phyloP scores from a whole-genome alignment of 441 rosid species.

The Viola pubescens region DNA sequence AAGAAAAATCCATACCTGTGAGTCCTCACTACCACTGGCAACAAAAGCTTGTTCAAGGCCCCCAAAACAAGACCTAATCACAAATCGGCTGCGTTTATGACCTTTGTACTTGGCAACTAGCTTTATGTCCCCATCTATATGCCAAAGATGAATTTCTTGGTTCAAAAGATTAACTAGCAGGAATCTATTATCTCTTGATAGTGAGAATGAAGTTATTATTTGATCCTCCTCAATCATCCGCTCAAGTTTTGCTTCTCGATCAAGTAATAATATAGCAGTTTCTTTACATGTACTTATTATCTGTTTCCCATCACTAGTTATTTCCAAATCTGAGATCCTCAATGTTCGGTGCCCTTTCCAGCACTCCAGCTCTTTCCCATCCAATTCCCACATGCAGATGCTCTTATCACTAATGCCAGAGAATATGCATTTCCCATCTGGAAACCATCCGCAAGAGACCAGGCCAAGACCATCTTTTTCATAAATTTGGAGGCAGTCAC shows the following conservation, averaged over 20 bases:
- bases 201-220: slow-evolving; percentile 54
- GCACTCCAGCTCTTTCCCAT: slow-evolving; percentile 44
- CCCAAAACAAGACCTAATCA: slow-evolving; percentile 62
- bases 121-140: slow-evolving; percentile 32
- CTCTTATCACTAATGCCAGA: slow-evolving; percentile 46
- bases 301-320: slow-evolving; percentile 55
- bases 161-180: slow-evolving; percentile 52
- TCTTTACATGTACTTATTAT: slow-evolving; percentile 46
- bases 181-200: slow-evolving; percentile 48
- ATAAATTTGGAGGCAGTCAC: slow-evolving; percentile 49
- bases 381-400: slow-evolving; percentile 51
- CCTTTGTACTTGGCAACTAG: slow-evolving; percentile 51
- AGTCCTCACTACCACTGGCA: slow-evolving; percentile 79
- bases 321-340: slow-evolving; percentile 48
- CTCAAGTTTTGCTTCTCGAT: slow-evolving; percentile 41
- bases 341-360: slow-evolving; percentile 47
- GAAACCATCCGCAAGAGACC: slow-evolving; percentile 58
- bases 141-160: slow-evolving; percentile 66
- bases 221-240: slow-evolving; percentile 40
- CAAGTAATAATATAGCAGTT: slow-evolving; percentile 40
- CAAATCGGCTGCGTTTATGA: slow-evolving; percentile 44
- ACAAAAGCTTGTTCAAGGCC: slow-evolving; percentile 51
- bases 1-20: slow-evolving; percentile 32
- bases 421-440: slow-evolving; percentile 38
- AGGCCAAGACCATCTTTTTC: slow-evolving; percentile 44